Conservation (phyloP, 208 protist genomes). For the Leishmania tropica region DNA sequence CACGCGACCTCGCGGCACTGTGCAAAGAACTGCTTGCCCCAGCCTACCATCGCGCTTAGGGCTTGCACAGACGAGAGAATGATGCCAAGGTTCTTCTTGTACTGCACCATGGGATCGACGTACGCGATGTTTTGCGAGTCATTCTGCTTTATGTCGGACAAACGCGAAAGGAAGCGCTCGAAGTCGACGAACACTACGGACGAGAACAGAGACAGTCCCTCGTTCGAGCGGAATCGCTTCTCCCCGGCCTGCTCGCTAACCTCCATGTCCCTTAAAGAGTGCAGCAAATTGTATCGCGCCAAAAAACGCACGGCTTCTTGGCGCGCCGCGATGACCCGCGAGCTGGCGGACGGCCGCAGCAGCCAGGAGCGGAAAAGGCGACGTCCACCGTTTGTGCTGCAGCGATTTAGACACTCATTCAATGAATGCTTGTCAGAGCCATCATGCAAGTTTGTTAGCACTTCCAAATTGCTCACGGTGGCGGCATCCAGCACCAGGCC, state of each 20-base stretch:
- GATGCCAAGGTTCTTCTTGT: constrained; percentile 79
- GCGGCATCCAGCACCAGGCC: constrained; percentile 76
- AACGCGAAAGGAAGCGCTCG: constrained; percentile 80
- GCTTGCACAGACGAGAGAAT: constrained; percentile 72
- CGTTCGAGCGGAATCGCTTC: constrained; percentile 33
- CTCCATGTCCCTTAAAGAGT: constrained; percentile 17
- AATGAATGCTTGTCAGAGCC: constrained; percentile 70
- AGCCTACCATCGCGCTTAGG: constrained; percentile 65
- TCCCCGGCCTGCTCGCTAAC: constrained; percentile 14
- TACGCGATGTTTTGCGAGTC: constrained; percentile 64
- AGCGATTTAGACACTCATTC: constrained; percentile 67
- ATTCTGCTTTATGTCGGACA: constrained; percentile 67
- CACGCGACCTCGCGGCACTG: constrained; percentile 17
- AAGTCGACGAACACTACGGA: constrained; percentile 62
- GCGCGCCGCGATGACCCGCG: constrained; percentile 57
- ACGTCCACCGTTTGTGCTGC: constrained; percentile 77
- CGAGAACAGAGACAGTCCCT: constrained; percentile 14
- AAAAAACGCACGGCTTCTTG: constrained; percentile 74
- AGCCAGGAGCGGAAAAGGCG: constrained; percentile 86
- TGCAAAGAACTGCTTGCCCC: constrained; percentile 43
- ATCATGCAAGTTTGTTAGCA: constrained; percentile 83
- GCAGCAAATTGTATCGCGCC: constrained; percentile 22
- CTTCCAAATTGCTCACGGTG: constrained; percentile 79
- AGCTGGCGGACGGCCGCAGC: constrained; percentile 68
- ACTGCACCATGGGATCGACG: constrained; percentile 85